Base-by-base conservation (phyloP, 495 filamentous ascomycete species). In the Penicillium pancosmium region DNA sequence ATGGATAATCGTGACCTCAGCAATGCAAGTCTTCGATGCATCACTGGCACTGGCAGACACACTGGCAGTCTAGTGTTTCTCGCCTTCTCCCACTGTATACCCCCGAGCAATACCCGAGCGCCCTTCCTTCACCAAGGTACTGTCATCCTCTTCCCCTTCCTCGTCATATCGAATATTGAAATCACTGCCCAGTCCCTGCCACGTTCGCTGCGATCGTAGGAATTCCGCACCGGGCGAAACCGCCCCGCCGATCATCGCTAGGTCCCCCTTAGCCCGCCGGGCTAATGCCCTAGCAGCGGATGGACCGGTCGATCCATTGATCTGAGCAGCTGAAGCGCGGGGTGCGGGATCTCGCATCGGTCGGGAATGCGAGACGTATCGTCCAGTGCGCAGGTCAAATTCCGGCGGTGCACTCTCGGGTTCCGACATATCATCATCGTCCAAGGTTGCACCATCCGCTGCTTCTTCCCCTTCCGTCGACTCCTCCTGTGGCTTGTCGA, bases 151-250 rank as follows among this genome's bases (percentile, higher is more conserved):
- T 10, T 84, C 78, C 12, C 84, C 80, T 10, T 88, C 80, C 10
- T 88, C 84, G 43, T 88, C 85, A 64, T 91, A 87, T 50, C 78
- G 78, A 31, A 87, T 80, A 43, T 82, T 80, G 58, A 91, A 94
- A 71, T 98, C 94, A 57, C 87, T 95, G 0, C 94, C 95, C 27
- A 99, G 72, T 0, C 94, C 94, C 69, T 86, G 89, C 94, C 94
- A 99, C 7, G 89, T 95, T 56, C 94, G 73, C 64, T 92, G 88
- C 11, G 86, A 88, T 43, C 86, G 82, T 57, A 98, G 71, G 66
- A 84, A 97, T 73, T 96, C 90, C 5, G 95, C 94, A 1, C 89
- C 94, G 4, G 95, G 95, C 23, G 93, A 97, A n/a, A 88, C 77
- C 0, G 91, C 82, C 6, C 90, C 88, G 40, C 92, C 92, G 40